These are phyloP conservation scores for Tuber microsphaerosporum DNA, from an alignment of 495 filamentous ascomycete genomes.

Conservation along the genomic window DNA sequence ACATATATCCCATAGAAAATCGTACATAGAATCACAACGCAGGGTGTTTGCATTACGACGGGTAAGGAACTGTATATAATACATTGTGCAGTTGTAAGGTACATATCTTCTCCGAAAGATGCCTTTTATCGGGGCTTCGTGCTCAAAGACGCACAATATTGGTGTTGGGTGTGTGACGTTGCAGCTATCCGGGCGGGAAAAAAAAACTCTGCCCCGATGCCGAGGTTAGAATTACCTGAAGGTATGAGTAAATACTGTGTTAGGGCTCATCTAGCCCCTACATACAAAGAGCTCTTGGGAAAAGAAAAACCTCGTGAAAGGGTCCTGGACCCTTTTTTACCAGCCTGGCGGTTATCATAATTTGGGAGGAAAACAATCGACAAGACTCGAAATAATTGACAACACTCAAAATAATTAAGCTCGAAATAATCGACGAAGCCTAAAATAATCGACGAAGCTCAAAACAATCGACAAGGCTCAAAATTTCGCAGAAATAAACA, in stretches of 20 bases:
- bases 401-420: too few relatives aligned
- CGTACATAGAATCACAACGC: slow-evolving; percentile 20
- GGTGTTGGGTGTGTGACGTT: neutral
- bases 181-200: neutral
- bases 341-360: neutral
- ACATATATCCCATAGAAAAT: slow-evolving; percentile 31
- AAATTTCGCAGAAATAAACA: neutral
- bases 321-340: neutral
- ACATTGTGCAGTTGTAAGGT: neutral
- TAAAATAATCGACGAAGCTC: neutral
- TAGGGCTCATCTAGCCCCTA: neutral
- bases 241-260: neutral
- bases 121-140: neutral
- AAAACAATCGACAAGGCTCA: neutral
- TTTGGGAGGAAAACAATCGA: neutral
- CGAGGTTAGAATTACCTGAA: neutral
- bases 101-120: neutral
- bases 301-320: neutral
- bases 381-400: neutral
- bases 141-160: neutral
- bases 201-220: neutral
- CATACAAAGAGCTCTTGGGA: neutral
- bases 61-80: neutral
- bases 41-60: neutral
- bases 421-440: neutral